Base-by-base conservation (phyloP, 1,139 yeast genomes). In the Yamadazyma spencermartinsiae region DNA sequence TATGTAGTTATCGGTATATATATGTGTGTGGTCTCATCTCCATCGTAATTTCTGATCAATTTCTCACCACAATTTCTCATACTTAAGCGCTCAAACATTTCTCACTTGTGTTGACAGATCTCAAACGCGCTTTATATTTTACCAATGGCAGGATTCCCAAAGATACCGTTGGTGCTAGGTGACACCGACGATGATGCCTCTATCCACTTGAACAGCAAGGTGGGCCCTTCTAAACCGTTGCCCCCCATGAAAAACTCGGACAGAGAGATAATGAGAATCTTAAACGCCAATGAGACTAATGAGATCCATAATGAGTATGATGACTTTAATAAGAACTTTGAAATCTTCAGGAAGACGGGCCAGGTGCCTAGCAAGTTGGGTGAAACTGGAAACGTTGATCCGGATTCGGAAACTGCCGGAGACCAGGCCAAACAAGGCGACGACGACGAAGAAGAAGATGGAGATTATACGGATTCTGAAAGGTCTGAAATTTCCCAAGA, bases 141-240 rank as follows among this genome's bases (percentile, higher is more conserved):
- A 24, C 12, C 31, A 20, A 65, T 63, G 68, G 50, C 55, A 15
- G 59, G 61, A 10, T 68, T 68, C 41, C 72, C 72, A 4, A 53
- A 53, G 31, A 56, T 70, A 7, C 77, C 76, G 4, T 49, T 53
- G 14, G 57, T 67, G 8, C 52, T 58, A 26, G 74, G 73, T 1
- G 74, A 66, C 35, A 65, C 74, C 0, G 76, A 69, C 40, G 76
- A 71, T 33, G 75, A 70, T 31, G 65, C 64, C 0, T 70, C 77
- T 13, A 63, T 71, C 24, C 76, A 72, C 46, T 46, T 68, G 18
- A 57, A 65, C 40, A 54, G 63, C 30, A 57, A 54, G 7, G 65
- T 72, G 2, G 74, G 75, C 0, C 71, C 69, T 1, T 63, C 74
- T 1, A 49, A 52, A 11, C 76, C 77, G 1, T 52, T 69, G 13